phyloP scores from a whole-genome alignment of 352 stramenopile genomes.

The Phytophthora pisi region DNA sequence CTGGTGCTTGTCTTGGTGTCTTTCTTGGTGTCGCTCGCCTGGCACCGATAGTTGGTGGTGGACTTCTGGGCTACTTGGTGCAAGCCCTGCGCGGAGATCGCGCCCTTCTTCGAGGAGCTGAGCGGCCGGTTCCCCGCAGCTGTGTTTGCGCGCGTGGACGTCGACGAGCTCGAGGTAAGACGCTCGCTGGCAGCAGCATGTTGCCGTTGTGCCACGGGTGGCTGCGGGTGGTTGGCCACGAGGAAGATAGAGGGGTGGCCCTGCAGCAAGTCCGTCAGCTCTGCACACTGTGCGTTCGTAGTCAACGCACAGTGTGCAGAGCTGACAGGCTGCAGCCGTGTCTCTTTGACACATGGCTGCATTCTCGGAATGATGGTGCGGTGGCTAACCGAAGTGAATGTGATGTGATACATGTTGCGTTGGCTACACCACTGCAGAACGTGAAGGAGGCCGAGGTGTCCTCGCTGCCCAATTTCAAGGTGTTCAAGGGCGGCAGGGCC shows the following conservation, averaged over 20 bases:
- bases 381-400: slow-evolving; percentile 10
- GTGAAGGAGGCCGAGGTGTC: slow-evolving; percentile 66
- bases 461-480: slow-evolving; percentile 93
- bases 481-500: slow-evolving; percentile 87
- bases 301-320: too few relatives aligned
- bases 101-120: slow-evolving; percentile 79
- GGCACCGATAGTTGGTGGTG: slow-evolving; percentile 63
- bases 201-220: too few relatives aligned
- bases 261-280: too few relatives aligned
- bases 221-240: too few relatives aligned
- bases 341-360: slow-evolving; percentile 32
- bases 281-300: too few relatives aligned
- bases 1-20: not conserved
- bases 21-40: not conserved
- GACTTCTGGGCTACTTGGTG: slow-evolving; percentile 89
- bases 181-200: not conserved
- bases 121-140: slow-evolving; percentile 51
- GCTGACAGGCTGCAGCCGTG: slow-evolving; percentile 15
- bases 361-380: slow-evolving; percentile 26
- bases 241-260: too few relatives aligned
- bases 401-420: not conserved
- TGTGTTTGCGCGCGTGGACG: slow-evolving; percentile 82
- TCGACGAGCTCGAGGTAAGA: slow-evolving; percentile 71
- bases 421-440: slow-evolving; percentile 31
- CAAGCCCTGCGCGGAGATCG: slow-evolving; percentile 81